phyloP scores from a whole-genome alignment of 2,329 filamentous ascomycete genomes.

The Botrytis fragariae region DNA sequence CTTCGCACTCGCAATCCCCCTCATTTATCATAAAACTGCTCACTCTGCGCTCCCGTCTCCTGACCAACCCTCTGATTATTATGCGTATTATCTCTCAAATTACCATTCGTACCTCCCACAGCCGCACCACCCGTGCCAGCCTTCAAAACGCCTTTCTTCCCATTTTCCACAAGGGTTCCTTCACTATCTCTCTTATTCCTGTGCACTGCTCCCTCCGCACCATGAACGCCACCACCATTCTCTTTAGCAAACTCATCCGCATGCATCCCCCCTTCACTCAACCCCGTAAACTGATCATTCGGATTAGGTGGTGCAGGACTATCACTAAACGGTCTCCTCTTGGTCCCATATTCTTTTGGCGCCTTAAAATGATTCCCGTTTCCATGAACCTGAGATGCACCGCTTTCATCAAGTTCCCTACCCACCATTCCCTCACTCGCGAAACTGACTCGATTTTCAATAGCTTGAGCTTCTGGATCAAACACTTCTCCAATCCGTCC shows the following conservation, averaged over 20 bases:
- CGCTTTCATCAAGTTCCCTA: background rate
- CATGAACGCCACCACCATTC: background rate
- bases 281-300: conserved; percentile 29
- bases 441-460: background rate
- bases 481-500: background rate
- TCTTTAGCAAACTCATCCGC: background rate
- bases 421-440: background rate
- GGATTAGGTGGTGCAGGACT: conserved; percentile 27
- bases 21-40: background rate
- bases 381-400: background rate
- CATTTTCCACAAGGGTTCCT: conserved; percentile 3
- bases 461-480: background rate
- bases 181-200: background rate
- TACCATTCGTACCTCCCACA: background rate
- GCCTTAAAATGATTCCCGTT: background rate
- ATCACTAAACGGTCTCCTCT: conserved; percentile 22
- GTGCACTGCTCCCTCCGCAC: background rate
- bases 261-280: conserved; percentile 1
- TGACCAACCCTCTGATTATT: conserved; percentile 2
- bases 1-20: background rate
- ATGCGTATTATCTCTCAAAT: background rate
- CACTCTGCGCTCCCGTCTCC: background rate
- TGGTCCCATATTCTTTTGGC: conserved; percentile 1
- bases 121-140: background rate
- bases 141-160: background rate